These are phyloP conservation scores for Umbilicus rupestris DNA, from an alignment of 164 flowering plant species.

Conservation along the genomic window DNA sequence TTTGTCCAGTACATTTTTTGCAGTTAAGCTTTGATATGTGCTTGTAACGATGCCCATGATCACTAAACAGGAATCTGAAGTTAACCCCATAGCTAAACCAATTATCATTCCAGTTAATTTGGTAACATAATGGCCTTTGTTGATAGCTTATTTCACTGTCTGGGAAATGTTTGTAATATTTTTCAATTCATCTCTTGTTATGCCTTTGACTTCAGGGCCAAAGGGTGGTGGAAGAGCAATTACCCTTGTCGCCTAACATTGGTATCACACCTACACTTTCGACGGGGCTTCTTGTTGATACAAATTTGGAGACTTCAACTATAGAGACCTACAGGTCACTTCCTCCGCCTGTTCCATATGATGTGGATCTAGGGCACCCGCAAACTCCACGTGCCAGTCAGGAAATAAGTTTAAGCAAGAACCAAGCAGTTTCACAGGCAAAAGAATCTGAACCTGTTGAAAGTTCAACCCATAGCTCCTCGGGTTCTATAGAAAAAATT, in stretches of 20 bases:
- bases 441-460: slow-evolving; percentile 19
- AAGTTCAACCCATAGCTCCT: slow-evolving; percentile 9
- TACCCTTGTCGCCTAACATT: slow-evolving; percentile 25
- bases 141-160: not conserved
- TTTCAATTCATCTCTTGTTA: not conserved
- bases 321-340: slow-evolving; percentile 37
- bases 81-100: too few species aligned
- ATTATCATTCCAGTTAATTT: not conserved
- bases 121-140: not conserved
- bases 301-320: slow-evolving; percentile 29
- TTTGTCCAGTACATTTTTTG: not conserved
- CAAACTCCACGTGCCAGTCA: slow-evolving; percentile 17
- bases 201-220: slow-evolving; percentile 19
- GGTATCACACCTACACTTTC: slow-evolving; percentile 21
- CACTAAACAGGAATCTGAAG: not conserved
- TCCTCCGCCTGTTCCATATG: slow-evolving; percentile 32
- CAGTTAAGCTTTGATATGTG: not conserved
- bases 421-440: slow-evolving; percentile 11
- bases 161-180: not conserved
- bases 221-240: slow-evolving; percentile 29
- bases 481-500: slow-evolving; percentile 14
- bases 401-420: slow-evolving; percentile 16
- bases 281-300: slow-evolving; percentile 31
- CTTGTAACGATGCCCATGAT: not conserved
- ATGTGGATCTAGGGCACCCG: slow-evolving; percentile 18